Percentiles rank a stretch among this genome's conserved stretches.
Conservation (phyloP, 2,329 filamentous ascomycete genomes). For the Lachnellula cervina region DNA sequence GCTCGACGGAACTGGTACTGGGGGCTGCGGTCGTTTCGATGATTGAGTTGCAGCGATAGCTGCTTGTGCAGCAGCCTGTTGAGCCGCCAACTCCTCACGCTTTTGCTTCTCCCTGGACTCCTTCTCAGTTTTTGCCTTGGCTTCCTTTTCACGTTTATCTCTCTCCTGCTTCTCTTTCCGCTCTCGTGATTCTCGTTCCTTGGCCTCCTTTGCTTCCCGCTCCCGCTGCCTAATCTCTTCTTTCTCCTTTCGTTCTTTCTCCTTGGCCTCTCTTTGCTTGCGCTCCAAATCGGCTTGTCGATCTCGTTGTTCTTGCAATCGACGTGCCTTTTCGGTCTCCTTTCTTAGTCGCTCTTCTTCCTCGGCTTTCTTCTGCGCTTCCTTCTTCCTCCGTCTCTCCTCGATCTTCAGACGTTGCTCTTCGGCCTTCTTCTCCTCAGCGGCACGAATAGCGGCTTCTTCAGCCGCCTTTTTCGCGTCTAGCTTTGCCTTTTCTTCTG, state of each 20-base stretch:
- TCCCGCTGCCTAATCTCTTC: slow-evolving; percentile 79
- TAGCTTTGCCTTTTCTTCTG: slow-evolving; percentile 84
- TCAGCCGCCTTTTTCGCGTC: slow-evolving; percentile 88
- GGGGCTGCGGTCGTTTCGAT: slow-evolving; percentile 39
- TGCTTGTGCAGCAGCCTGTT: slow-evolving; percentile 34
- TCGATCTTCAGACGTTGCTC: slow-evolving; percentile 79
- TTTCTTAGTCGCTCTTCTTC: slow-evolving; percentile 83
- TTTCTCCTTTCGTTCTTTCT: slow-evolving; percentile 77
- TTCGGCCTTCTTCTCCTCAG: slow-evolving; percentile 73
- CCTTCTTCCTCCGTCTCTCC: slow-evolving; percentile 86
- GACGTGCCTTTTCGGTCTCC: slow-evolving; percentile 77
- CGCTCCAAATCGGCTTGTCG: slow-evolving; percentile 80
- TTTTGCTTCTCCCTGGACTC: slow-evolving; percentile 46
- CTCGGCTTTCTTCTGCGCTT: slow-evolving; percentile 82
- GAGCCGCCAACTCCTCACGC: slow-evolving; percentile 39
- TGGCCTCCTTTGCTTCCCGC: slow-evolving; percentile 68
- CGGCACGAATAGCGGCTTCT: slow-evolving; percentile 69
- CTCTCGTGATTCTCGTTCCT: slow-evolving; percentile 51
- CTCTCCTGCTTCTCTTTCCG: slow-evolving; percentile 55
- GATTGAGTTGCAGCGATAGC: slow-evolving; percentile 38
- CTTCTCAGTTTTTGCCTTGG: slow-evolving; percentile 39
- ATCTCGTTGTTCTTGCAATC: slow-evolving; percentile 78
- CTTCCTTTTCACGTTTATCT: slow-evolving; percentile 56
- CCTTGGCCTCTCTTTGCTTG: slow-evolving; percentile 73
- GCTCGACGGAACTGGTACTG: slow-evolving; percentile 48